Base-by-base conservation (phyloP, 2,329 filamentous ascomycete genomes). In the Fusarium keratoplasticum region DNA sequence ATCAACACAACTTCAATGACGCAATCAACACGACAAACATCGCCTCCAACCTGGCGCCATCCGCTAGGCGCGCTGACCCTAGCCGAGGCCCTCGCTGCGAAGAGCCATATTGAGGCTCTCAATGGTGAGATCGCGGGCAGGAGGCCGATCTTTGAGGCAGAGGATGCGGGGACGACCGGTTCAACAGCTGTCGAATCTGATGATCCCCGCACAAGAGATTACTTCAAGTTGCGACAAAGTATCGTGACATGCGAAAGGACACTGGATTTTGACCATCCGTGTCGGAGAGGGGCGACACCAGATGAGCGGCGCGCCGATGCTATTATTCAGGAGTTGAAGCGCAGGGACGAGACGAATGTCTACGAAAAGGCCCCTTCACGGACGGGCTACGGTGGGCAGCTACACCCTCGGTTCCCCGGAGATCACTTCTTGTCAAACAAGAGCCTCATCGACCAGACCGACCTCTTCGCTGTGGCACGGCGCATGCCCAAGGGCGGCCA, bases 401-500 rank as follows among this genome's bases (percentile, higher is more conserved):
- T 72, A 25, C 87, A 89, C 64, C 73, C 77, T 4, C 82, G 84
- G 7, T 86, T 87, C 62, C 77, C 85, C 0, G 87, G 87, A 29
- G 89, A 90, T 74, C 90, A 91, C 78, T 92, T 90, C 77, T 81
- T 91, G 27, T 85, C 86, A 61, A 91, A 91, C 75, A 80, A 84
- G 52, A 80, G 86, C 62, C 80, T 89, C 44, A 89, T 92, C 74
- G 81, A 87, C 40, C 61, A 85, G 55, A 93, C 92, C 10, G 81
- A 83, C 50, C 78, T 95, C 16, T 89, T 91, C 74, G 74, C 84
- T 31, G 86, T 92, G 29, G 88, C 90, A 7, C 83, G 83, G 35
- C 78, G 81, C 66, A 88, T 93, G 85, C 93, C 93, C 47, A 95
- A 95, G 81, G 93, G 92, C 3, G 88, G 88, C 1, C 91, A 95